Percentiles rank a stretch among this genome's conserved stretches.
These are phyloP conservation scores for Fusarium brachygibbosum DNA, from an alignment of 2,329 filamentous ascomycete species.

Conservation along the genomic window DNA sequence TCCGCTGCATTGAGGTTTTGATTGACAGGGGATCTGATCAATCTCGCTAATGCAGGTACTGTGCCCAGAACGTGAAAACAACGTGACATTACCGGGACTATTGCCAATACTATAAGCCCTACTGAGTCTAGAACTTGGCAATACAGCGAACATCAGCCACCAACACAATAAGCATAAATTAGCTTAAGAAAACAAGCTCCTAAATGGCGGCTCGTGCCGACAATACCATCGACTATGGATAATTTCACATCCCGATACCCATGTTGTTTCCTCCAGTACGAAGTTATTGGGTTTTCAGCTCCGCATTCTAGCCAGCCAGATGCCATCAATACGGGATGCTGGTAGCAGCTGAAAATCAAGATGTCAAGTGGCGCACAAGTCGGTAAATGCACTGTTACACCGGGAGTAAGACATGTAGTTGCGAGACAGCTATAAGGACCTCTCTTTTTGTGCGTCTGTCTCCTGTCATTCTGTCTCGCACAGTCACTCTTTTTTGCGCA, in stretches of 20 bases:
- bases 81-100: background rate
- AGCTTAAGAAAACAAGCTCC: background rate
- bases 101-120: background rate
- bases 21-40: background rate
- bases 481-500: background rate
- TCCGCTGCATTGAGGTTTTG: no score
- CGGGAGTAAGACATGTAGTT: background rate
- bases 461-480: background rate
- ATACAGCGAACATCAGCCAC: background rate
- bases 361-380: no score
- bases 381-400: no score
- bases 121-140: background rate
- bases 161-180: background rate
- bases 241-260: background rate
- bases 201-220: background rate
- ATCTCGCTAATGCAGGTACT: background rate
- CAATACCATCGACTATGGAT: background rate
- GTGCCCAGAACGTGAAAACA: background rate
- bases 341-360: no score
- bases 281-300: background rate
- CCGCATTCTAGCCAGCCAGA: no score
- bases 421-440: background rate
- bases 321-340: no score
- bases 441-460: rapidly evolving
- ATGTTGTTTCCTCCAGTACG: no score